phyloP scores from a whole-genome alignment of 768 basidiomycete genomes.

The Mycena olivaceomarginata region DNA sequence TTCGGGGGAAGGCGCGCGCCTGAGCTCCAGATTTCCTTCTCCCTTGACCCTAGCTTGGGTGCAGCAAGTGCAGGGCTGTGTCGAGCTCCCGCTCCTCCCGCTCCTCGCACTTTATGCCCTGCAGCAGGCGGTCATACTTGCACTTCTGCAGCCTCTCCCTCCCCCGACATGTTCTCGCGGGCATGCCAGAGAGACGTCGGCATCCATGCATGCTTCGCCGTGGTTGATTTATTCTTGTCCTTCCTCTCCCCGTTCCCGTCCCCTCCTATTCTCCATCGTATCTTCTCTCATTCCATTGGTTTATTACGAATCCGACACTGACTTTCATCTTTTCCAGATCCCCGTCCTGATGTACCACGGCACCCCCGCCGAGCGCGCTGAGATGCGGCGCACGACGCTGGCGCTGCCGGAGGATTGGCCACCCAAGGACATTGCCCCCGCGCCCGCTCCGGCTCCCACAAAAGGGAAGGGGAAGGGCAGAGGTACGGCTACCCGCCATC shows the following conservation, averaged over 20 bases:
- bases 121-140: too few relatives aligned
- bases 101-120: too few relatives aligned
- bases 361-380: slow-evolving; percentile 85
- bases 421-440: background rate
- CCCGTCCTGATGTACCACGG: slow-evolving; percentile 96
- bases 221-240: slow-evolving; percentile 12
- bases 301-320: background rate
- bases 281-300: background rate
- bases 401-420: slow-evolving; percentile 37
- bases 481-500: background rate
- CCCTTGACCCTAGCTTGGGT: too few relatives aligned
- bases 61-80: too few relatives aligned
- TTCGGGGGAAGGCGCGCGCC: too few relatives aligned
- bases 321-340: slow-evolving; percentile 69
- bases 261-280: too few relatives aligned
- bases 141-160: too few relatives aligned
- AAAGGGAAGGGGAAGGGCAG: slow-evolving; percentile 46
- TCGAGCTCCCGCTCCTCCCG: too few relatives aligned
- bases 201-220: too few relatives aligned
- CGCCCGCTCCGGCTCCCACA: slow-evolving; percentile 43
- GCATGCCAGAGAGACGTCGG: too few relatives aligned
- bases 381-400: slow-evolving; percentile 82
- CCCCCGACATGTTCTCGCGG: too few relatives aligned
- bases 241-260: background rate
- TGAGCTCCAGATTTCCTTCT: too few relatives aligned